Evolutionary conservation across 2,329 filamentous ascomycete species (phyloP), one percentile per base, ranked within the genome.

Genomic region (Cordyceps pruinosa): DNA sequence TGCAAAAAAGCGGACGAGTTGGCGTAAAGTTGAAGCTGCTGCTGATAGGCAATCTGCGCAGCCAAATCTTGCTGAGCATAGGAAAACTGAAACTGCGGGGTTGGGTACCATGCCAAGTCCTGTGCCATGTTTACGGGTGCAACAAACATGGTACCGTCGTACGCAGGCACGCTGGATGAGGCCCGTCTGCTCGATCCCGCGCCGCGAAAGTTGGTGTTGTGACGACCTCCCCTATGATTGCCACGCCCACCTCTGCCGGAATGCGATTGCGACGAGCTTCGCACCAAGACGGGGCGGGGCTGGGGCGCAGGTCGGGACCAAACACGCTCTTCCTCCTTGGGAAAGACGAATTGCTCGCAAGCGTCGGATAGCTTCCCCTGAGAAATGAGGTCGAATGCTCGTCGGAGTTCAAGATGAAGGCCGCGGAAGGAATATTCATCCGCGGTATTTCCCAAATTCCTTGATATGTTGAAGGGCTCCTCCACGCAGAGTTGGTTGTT

Each of bases 341-440:
- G 94, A 65, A 88, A 97, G 58, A 89, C 84, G 66, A 87, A 99
- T 68, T 93, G 84, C 69, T 95, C 89, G 70, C 92, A 97, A 68
- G 88, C 92, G 65, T 90, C 86, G 5, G 85, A 82, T 45, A 99
- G 78, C 64, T 94, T 90, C 23, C 85, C 89, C 52, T 88, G 82
- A 2, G 88, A 84, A 19, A 97, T 82, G 56, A 90, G 73, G 58
- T 91, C 88, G 68, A 96, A 97, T 1, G 94, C 94, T 62, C 91
- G 82, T 60, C 94, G 85, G 50, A 99, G 77, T 72, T 99, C 94
- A 63, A 90, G 72, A 69, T 99, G 94, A 30, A 99, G 82, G 1
- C 94, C 94, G 51, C 88, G 84, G 73, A 96, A 97, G 0, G 94
- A 93, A 44, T 89, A 95, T 69, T 96, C 92, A 68, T 99, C 94